Percentiles rank a stretch among this genome's conserved stretches.
Conservation (phyloP, 1,284 basidiomycete genomes). For the Ceratobasidium sp. region DNA sequence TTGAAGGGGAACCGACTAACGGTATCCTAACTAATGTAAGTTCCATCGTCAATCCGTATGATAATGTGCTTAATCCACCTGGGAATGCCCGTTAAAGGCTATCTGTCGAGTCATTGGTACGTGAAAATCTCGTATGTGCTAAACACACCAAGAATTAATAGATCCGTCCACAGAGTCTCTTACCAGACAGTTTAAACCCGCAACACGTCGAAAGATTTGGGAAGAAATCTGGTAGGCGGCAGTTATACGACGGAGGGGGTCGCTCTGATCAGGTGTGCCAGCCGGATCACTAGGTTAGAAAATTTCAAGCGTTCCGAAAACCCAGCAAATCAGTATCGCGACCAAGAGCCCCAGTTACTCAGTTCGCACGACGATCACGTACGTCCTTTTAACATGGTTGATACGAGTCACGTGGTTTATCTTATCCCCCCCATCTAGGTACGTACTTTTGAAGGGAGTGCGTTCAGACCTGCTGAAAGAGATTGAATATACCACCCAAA, state of each 20-base stretch:
- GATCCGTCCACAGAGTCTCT: not conserved
- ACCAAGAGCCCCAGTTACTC: not conserved
- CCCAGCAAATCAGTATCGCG: not conserved
- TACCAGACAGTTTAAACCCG: not conserved
- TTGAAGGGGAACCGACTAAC: conserved; percentile 2
- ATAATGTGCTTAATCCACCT: too few species aligned
- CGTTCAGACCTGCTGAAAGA: not conserved
- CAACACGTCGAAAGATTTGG: not conserved
- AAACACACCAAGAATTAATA: not conserved
- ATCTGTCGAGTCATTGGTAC: conserved; percentile 15
- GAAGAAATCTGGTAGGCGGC: not conserved
- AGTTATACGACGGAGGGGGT: not conserved
- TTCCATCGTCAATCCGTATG: too few species aligned
- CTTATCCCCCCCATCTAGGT: not conserved
- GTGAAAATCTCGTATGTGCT: not conserved
- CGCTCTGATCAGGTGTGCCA: conserved; percentile 3
- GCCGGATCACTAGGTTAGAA: conserved; percentile 6
- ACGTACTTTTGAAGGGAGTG: not conserved
- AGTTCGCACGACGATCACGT: not conserved
- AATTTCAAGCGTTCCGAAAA: not conserved
- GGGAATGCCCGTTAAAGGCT: not conserved
- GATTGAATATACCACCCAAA: too few species aligned
- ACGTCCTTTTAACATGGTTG: not conserved
- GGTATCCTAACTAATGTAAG: conserved; percentile 20
- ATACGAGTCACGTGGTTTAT: not conserved